Percentiles rank a stretch among this genome's conserved stretches.
Evolutionary conservation across 257 asterid species (phyloP).

Genomic region (Linaria vulgaris): DNA sequence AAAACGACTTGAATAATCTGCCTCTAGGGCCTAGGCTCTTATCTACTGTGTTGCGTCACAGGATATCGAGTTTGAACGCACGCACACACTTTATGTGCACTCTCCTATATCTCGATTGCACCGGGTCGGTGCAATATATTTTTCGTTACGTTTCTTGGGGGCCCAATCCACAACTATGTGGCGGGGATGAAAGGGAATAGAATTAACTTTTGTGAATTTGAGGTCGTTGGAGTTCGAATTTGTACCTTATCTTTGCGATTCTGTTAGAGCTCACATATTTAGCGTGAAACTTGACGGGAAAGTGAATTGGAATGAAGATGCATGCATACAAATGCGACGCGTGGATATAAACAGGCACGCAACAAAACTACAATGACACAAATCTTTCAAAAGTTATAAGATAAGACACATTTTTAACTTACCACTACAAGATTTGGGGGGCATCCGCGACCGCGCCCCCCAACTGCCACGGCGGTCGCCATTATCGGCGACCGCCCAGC

Average conservation of each 20-base stretch:
- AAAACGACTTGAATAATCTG: conserved; percentile 24
- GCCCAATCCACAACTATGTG: conserved; percentile 41
- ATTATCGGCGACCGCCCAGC: too few relatives aligned
- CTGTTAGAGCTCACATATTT: neutral
- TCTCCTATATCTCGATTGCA: conserved; percentile 23
- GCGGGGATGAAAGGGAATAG: too few relatives aligned
- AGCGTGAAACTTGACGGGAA: neutral
- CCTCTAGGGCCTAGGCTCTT: conserved; percentile 39
- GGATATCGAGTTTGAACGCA: conserved; percentile 26
- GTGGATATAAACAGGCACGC: too few relatives aligned
- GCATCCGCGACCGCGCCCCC: too few relatives aligned
- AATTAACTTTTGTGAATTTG: neutral
- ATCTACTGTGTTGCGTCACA: conserved; percentile 40
- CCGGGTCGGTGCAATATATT: conserved; percentile 40
- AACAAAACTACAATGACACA: too few relatives aligned
- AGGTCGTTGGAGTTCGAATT: neutral
- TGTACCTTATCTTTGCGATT: neutral
- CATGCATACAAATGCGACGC: neutral
- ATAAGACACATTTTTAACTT: too few relatives aligned
- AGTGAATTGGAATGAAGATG: too few relatives aligned
- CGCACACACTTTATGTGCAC: too few relatives aligned
- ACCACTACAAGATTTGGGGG: too few relatives aligned
- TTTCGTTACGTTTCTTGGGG: conserved; percentile 39
- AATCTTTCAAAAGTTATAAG: too few relatives aligned
- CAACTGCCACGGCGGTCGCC: too few relatives aligned